Evolutionary conservation across 345 rosid genomes (phyloP).

Genomic region (Eucalyptus sp.): DNA sequence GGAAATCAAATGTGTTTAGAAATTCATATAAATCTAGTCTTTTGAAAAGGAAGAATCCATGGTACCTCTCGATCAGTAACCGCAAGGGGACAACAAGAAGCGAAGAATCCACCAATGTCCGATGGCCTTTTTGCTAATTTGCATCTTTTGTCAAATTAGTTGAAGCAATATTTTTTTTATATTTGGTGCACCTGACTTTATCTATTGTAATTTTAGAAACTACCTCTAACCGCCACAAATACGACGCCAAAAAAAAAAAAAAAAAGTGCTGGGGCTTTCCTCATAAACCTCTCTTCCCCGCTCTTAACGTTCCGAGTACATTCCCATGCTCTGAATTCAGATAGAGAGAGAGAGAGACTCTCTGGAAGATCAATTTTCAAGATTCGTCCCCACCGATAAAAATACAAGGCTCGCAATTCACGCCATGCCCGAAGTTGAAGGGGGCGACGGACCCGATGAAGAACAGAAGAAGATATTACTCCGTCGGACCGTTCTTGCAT

Average conservation of each 20-base stretch:
- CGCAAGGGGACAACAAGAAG: neutral
- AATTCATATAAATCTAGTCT: neutral
- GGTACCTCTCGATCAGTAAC: neutral
- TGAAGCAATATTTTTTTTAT: accelerated
- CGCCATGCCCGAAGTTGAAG: neutral
- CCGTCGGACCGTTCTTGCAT: neutral
- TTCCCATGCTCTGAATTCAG: neutral
- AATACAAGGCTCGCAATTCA: neutral
- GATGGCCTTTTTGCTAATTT: neutral
- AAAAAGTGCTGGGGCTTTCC: neutral
- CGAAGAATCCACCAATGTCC: neutral
- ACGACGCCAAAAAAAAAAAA: neutral
- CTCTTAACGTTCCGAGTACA: neutral
- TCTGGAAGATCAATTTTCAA: neutral
- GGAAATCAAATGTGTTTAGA: neutral
- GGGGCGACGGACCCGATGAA: neutral
- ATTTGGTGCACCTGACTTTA: neutral
- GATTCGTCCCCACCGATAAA: too few relatives aligned
- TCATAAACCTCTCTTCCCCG: neutral
- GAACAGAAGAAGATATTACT: neutral
- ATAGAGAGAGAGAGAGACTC: neutral
- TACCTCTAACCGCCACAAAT: neutral
- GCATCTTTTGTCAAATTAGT: neutral
- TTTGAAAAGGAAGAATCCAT: neutral
- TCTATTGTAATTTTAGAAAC: neutral